Evolutionary conservation across 148 eudicot species (phyloP), one percentile per base, ranked within the genome.

Genomic region (Fagopyrum homotropicum): DNA sequence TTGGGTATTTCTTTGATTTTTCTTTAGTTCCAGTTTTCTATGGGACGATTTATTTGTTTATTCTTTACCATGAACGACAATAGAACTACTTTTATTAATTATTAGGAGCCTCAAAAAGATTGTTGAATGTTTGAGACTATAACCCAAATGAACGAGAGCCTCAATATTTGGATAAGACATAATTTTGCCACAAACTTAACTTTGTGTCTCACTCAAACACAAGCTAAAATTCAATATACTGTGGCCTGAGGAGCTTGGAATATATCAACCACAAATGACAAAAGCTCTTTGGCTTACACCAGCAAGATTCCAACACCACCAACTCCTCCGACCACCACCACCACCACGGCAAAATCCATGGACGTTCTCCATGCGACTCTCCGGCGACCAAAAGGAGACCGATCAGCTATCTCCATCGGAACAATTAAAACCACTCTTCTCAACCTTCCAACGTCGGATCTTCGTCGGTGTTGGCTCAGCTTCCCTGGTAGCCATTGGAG

Each of bases 401-500:
- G 73, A 17, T 60, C 77, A 73, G 55, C 76, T 61, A 72, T 71
- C 86, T 19, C 93, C 89, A 6, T 88, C 91, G 1, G 89, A 87
- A 51, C 93, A 88, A 75, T 87, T 94, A 57, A 69, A 76, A 60
- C 87, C 93, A 11, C 82, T 90, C 0, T 86, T 79, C 70, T 86
- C 94, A 15, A 66, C 75, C 35, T 92, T 92, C 72, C 79, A 82
- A 66, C 85, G 97, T 17, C 83, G 99, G 51, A 80, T 95, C 45
- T 61, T 92, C 7, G 76, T 87, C 1, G 97, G 99, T n/a, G 35
- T 90, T 69, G 91, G 94, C 70, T 76, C 98, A 15, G 91, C 97
- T 75, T 88, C 98, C 74, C 22, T 85, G 22, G 87, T 92, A 9
- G 96, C 98, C 16, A 56, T 88, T 49, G 99, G 99, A 6, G 99